These are phyloP conservation scores for Backusella tarrabulga DNA, from an alignment of 192 early-diverging fungal species.

Conservation along the genomic window DNA sequence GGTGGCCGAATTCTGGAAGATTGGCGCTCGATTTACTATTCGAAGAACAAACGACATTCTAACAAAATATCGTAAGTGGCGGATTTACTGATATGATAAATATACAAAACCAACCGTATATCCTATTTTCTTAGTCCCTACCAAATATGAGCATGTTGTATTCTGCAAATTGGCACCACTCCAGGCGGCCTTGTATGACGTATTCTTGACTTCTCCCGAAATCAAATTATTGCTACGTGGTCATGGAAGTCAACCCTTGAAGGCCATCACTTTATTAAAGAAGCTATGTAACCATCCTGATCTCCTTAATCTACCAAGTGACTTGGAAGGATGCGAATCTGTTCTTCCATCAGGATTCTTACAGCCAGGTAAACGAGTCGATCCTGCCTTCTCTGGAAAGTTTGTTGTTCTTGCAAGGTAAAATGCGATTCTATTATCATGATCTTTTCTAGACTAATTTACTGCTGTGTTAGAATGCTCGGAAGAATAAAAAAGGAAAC, in stretches of 20 bases:
- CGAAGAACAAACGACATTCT: conserved; percentile 94
- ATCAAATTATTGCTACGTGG: conserved; percentile 71
- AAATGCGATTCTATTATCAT: not conserved
- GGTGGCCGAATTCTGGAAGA: conserved; percentile 76
- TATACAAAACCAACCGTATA: not conserved
- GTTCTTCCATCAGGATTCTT: conserved; percentile 57
- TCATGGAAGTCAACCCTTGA: conserved; percentile 79
- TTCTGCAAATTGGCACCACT: conserved; percentile 82
- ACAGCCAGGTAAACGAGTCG: conserved; percentile 35
- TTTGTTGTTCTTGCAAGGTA: conserved; percentile 76
- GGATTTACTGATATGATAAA: not conserved
- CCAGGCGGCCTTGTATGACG: conserved; percentile 81
- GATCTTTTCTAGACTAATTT: not conserved
- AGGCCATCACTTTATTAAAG: conserved; percentile 88
- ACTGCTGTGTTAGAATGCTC: conserved; percentile 54
- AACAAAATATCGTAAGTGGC: conserved; percentile 87
- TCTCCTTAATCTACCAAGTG: conserved; percentile 67
- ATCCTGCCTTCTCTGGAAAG: conserved; percentile 77
- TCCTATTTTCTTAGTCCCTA: conserved; percentile 62
- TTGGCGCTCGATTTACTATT: conserved; percentile 96
- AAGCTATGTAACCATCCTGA: conserved; percentile 98
- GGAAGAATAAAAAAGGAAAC: conserved; percentile 67
- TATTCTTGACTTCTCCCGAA: conserved; percentile 69
- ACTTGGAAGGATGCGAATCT: conserved; percentile 58
- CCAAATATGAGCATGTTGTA: conserved; percentile 98